Percentiles rank a stretch among this genome's conserved stretches.
phyloP scores from a whole-genome alignment of 2,329 filamentous ascomycete species.

The Pyrenochaeta sp. region DNA sequence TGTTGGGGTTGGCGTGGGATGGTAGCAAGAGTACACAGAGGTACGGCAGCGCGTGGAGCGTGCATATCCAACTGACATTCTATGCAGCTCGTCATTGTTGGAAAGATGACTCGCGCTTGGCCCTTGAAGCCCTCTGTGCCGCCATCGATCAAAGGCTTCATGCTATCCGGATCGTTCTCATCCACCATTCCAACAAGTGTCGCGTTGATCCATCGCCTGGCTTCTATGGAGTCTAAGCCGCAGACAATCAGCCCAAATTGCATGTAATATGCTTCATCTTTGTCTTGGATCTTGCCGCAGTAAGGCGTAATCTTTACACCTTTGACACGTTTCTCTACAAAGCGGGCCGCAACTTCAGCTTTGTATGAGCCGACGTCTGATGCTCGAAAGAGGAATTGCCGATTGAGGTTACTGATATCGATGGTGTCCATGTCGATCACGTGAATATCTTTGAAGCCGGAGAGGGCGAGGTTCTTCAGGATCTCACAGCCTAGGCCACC shows the following conservation, averaged over 20 bases:
- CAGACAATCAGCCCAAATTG: conserved; percentile 95
- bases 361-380: conserved; percentile 92
- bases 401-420: conserved; percentile 96
- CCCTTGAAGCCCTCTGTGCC: conserved; percentile 99
- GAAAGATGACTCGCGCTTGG: conserved; percentile 89
- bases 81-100: conserved; percentile 92
- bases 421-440: conserved; percentile 99
- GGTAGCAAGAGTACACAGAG: conserved; percentile 93
- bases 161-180: conserved; percentile 77
- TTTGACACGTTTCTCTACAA: conserved; percentile 87
- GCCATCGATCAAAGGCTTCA: conserved; percentile 95
- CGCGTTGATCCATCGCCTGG: conserved; percentile 97
- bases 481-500: conserved; percentile 96
- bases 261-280: conserved; percentile 95
- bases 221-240: conserved; percentile 95
- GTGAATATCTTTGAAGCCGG: conserved; percentile 95
- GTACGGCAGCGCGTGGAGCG: conserved; percentile 94
- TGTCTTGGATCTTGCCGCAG: conserved; percentile 95
- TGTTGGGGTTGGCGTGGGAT: conserved; percentile 97
- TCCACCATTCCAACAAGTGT: conserved; percentile 92
- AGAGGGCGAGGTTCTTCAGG: conserved; percentile 92
- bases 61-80: conserved; percentile 99
- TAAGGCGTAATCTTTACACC: conserved; percentile 93
- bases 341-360: conserved; percentile 88
- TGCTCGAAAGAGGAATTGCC: conserved; percentile 94